Conservation (phyloP, 108 stramenopile species). For the Epithemia pelagica region DNA sequence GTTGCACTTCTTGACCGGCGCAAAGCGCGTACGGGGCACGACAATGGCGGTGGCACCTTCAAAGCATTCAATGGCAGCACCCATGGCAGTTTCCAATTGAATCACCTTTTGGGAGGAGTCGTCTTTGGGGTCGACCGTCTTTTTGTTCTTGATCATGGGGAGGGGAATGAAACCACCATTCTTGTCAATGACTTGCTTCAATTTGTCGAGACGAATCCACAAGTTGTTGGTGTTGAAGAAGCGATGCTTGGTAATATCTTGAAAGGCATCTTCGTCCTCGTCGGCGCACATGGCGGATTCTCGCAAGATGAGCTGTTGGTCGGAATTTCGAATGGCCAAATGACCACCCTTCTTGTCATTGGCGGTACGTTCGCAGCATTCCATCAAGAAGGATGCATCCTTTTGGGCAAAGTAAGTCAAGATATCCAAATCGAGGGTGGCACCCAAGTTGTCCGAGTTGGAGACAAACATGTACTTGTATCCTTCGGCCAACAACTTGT, state of each 20-base stretch:
- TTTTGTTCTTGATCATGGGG: constrained; percentile 97
- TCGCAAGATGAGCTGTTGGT: constrained; percentile 90
- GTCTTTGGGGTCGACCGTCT: constrained; percentile 98
- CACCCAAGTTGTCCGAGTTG: constrained; percentile 99
- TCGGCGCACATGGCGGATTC: constrained; percentile 98
- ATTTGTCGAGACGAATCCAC: constrained; percentile 95
- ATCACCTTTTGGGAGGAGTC: constrained; percentile 86
- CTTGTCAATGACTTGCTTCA: constrained; percentile 89
- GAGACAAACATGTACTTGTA: constrained; percentile 99
- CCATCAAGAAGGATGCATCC: constrained; percentile 97
- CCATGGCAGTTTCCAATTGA: constrained; percentile 99
- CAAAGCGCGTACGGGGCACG: constrained; percentile 96
- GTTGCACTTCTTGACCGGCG: constrained; percentile 99
- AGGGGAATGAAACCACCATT: constrained; percentile 95
- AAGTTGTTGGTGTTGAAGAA: constrained; percentile 99
- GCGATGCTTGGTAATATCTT: constrained; percentile 90
- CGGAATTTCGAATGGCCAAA: constrained; percentile 85
- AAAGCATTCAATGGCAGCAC: constrained; percentile 98
- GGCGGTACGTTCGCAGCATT: constrained; percentile 93
- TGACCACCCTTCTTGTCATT: constrained; percentile 99
- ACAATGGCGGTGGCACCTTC: constrained; percentile 86
- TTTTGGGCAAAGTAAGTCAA: constrained; percentile 90
- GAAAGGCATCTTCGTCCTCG: constrained; percentile 92
- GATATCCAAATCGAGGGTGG: constrained; percentile 91
- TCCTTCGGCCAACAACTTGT: constrained; percentile 85